A percentile compares a stretch with the other conserved stretches of the same genome.
Evolutionary conservation across 2,329 filamentous ascomycete genomes (phyloP).

Genomic region (Penicillium corylophilum): DNA sequence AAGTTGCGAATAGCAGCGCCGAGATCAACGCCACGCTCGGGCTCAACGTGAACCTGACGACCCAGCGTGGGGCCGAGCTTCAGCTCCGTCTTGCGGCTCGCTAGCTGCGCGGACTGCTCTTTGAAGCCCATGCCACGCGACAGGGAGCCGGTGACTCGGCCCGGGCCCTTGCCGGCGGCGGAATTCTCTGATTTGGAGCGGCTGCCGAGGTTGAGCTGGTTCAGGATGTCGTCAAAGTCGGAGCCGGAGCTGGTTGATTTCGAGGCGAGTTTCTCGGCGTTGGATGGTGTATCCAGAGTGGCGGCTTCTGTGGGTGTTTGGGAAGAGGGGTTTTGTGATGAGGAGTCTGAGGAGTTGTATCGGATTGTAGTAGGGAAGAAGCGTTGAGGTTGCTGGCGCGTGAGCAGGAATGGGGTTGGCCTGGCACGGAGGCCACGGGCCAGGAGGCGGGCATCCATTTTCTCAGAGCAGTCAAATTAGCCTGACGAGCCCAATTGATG

Average conservation of each 20-base stretch:
- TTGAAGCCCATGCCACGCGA: slow-evolving; percentile 21
- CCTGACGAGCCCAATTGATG: slow-evolving; percentile 1
- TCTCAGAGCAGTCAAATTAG: slow-evolving; percentile 8
- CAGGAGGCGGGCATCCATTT: slow-evolving; percentile 35
- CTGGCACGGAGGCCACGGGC: slow-evolving; percentile 33
- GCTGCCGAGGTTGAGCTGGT: slow-evolving; percentile 31
- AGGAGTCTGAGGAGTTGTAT: slow-evolving; percentile 23
- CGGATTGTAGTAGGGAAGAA: slow-evolving; percentile 21
- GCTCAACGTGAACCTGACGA: slow-evolving; percentile 36
- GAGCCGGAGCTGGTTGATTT: slow-evolving; percentile 11
- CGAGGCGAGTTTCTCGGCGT: slow-evolving; percentile 6
- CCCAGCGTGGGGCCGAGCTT: slow-evolving; percentile 41
- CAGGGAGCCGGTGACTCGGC: slow-evolving; percentile 18
- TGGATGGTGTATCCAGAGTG: slow-evolving; percentile 3
- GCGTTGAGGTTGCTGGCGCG: slow-evolving; percentile 20
- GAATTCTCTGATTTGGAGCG: slow-evolving; percentile 6
- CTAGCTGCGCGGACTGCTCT: slow-evolving; percentile 12
- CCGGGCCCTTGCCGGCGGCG: background rate
- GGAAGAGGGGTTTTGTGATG: slow-evolving; percentile 5
- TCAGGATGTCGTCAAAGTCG: slow-evolving; percentile 35
- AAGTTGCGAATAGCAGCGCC: slow-evolving; percentile 29
- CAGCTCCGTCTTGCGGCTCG: slow-evolving; percentile 29
- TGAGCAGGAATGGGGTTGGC: slow-evolving; percentile 29
- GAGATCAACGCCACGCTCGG: slow-evolving; percentile 34
- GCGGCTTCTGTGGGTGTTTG: slow-evolving; percentile 5